Conservation (phyloP, 345 rosid species). For the Lumnitzera littorea region DNA sequence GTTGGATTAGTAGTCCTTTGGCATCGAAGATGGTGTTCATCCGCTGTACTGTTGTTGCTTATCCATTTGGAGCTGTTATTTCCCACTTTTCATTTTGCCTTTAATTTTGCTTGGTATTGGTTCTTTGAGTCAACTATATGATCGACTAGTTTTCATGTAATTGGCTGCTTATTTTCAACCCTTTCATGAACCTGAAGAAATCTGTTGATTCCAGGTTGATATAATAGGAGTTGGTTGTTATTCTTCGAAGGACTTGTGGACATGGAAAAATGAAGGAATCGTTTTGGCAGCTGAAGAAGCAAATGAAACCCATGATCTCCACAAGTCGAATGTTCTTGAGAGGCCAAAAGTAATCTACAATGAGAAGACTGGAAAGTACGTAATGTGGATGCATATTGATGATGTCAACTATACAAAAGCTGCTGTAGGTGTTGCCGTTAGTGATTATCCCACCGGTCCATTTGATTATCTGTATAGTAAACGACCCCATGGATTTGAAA, state of each 20-base stretch:
- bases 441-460: slow-evolving; percentile 75
- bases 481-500: slow-evolving; percentile 77
- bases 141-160: too few species aligned
- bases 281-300: slow-evolving; percentile 67
- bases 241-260: slow-evolving; percentile 88
- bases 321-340: slow-evolving; percentile 83
- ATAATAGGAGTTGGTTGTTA: slow-evolving; percentile 93
- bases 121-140: too few species aligned
- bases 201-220: slow-evolving; percentile 55
- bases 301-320: slow-evolving; percentile 67
- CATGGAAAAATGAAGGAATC: slow-evolving; percentile 88
- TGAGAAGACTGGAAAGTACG: slow-evolving; percentile 58
- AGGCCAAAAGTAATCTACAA: slow-evolving; percentile 91
- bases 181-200: neutral
- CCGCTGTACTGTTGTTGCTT: too few species aligned
- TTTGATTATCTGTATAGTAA: slow-evolving; percentile 65
- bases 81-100: too few species aligned
- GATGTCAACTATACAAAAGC: slow-evolving; percentile 94
- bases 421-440: slow-evolving; percentile 67
- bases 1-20: too few species aligned
- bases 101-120: too few species aligned
- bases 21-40: too few species aligned
- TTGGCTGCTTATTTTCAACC: too few species aligned
- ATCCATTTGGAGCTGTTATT: too few species aligned
- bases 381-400: slow-evolving; percentile 99